phyloP scores from a whole-genome alignment of 2,329 filamentous ascomycete species.

The Colletotrichum gloeosporioides region DNA sequence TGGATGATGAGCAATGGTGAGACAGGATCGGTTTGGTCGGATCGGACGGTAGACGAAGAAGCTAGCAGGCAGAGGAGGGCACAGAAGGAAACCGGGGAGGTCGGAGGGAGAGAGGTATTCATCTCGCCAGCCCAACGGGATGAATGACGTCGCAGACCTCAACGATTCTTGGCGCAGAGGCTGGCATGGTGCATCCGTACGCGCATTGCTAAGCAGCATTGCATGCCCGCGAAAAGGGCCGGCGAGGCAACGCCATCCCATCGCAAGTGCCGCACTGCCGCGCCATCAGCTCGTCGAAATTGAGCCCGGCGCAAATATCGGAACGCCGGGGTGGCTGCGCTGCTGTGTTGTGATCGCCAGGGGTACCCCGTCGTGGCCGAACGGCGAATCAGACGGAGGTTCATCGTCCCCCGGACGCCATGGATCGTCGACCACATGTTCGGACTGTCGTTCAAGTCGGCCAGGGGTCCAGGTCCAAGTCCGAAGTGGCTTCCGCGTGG shows the following conservation, averaged over 20 bases:
- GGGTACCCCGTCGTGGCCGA: neutral
- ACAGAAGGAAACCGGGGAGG: neutral
- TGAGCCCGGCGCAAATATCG: neutral
- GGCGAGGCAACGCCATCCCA: neutral
- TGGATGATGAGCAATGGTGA: neutral
- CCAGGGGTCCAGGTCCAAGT: neutral
- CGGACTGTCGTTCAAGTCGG: neutral
- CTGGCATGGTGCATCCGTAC: neutral
- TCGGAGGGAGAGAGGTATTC: constrained; percentile 4
- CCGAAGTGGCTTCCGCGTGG: neutral
- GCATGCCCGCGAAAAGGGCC: neutral
- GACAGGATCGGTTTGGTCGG: neutral
- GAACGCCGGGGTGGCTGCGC: neutral
- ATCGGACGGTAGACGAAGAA: neutral
- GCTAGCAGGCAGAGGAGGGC: neutral
- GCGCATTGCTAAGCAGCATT: neutral
- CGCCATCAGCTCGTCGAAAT: neutral
- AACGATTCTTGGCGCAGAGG: neutral
- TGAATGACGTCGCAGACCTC: neutral
- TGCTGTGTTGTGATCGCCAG: neutral
- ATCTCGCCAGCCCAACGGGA: neutral
- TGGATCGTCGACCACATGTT: neutral
- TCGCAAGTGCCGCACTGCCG: neutral
- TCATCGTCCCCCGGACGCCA: neutral
- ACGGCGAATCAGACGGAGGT: neutral